phyloP scores from a whole-genome alignment of 495 filamentous ascomycete species.

The Lophiotrema nucula region DNA sequence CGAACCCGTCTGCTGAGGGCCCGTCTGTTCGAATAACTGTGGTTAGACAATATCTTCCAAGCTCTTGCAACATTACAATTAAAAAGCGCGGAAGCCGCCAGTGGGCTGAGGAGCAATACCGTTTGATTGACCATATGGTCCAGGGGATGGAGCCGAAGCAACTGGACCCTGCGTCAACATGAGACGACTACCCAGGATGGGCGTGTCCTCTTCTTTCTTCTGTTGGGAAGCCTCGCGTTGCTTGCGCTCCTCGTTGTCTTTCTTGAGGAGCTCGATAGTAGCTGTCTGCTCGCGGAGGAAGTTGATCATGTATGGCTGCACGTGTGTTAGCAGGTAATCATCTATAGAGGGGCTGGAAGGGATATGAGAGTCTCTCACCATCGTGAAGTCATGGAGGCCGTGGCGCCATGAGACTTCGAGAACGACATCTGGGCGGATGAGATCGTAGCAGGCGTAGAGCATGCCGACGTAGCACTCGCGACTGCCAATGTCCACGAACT shows the following conservation, averaged over 20 bases:
- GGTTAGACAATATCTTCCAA: neutral
- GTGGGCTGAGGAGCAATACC: slow-evolving; percentile 46
- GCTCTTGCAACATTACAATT: slow-evolving; percentile 3
- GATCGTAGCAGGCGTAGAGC: slow-evolving; percentile 98
- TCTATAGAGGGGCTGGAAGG: neutral
- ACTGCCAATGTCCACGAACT: slow-evolving; percentile 99
- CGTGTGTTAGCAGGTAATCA: slow-evolving; percentile 21
- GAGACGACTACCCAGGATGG: slow-evolving; percentile 87
- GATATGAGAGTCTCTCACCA: slow-evolving; percentile 49
- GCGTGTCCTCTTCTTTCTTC: slow-evolving; percentile 86
- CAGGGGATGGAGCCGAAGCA: slow-evolving; percentile 52
- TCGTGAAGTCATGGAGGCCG: slow-evolving; percentile 93
- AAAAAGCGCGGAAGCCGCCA: slow-evolving; percentile 41
- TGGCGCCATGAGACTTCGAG: slow-evolving; percentile 97
- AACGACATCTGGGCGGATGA: slow-evolving; percentile 86
- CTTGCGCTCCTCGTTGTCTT: slow-evolving; percentile 98
- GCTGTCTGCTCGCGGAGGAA: slow-evolving; percentile 86
- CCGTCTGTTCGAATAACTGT: too few relatives aligned
- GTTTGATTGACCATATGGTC: slow-evolving; percentile 43
- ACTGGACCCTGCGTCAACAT: slow-evolving; percentile 96
- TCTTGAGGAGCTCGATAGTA: slow-evolving; percentile 79
- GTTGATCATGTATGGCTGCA: slow-evolving; percentile 94
- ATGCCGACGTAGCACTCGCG: slow-evolving; percentile 99
- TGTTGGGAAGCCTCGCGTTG: slow-evolving; percentile 78
- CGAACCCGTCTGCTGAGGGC: too few relatives aligned